These are phyloP conservation scores for Pythium rishiriense DNA, from an alignment of 352 stramenopile species.

Conservation along the genomic window DNA sequence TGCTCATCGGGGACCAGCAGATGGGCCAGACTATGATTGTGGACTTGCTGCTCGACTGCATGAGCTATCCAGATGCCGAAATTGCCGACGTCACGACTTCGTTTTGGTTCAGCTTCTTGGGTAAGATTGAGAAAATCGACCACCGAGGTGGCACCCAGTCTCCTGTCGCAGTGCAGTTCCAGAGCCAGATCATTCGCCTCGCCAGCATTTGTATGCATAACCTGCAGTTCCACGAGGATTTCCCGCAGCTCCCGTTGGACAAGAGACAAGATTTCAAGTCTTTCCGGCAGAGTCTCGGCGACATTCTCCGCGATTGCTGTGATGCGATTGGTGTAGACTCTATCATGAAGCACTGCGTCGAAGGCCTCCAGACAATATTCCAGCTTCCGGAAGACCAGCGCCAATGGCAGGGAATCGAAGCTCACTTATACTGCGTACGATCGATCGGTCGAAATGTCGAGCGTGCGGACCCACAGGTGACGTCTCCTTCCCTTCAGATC, in stretches of 20 bases:
- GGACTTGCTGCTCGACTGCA: constrained; percentile 87
- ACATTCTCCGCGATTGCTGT: constrained; percentile 82
- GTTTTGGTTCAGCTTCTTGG: constrained; percentile 79
- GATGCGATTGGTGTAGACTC: constrained; percentile 68
- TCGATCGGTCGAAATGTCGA: constrained; percentile 86
- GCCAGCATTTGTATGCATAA: constrained; percentile 80
- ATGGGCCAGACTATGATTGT: constrained; percentile 68
- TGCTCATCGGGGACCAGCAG: constrained; percentile 66
- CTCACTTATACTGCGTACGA: constrained; percentile 81
- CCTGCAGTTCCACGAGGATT: constrained; percentile 74
- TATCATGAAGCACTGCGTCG: constrained; percentile 77
- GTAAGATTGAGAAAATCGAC: constrained; percentile 18
- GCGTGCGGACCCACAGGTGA: constrained; percentile 19
- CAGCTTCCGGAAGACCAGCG: constrained; percentile 43
- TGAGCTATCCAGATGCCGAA: constrained; percentile 77
- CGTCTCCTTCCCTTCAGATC: constrained; percentile 52
- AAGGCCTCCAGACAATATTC: constrained; percentile 70
- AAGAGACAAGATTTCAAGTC: constrained; percentile 84
- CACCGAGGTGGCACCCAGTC: not conserved
- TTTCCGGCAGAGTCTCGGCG: constrained; percentile 76
- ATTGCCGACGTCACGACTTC: constrained; percentile 83
- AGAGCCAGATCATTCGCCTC: constrained; percentile 53
- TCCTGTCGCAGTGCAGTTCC: constrained; percentile 34
- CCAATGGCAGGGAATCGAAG: constrained; percentile 77
- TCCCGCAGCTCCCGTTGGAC: constrained; percentile 57